Conservation (phyloP, 805 yeast genomes). For the Tetrapisispora namnaoensis region DNA sequence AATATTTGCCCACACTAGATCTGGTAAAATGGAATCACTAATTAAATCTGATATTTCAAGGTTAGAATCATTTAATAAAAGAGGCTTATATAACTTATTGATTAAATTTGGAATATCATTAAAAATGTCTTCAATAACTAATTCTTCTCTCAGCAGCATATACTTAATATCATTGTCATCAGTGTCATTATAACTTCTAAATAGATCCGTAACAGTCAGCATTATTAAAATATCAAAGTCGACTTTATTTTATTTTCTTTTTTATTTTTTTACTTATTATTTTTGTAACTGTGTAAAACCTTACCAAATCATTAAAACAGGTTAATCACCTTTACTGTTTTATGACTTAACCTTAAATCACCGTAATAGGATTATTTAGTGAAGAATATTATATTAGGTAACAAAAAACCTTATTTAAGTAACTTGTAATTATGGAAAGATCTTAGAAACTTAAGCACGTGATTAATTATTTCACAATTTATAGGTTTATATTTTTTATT, state of each 20-base stretch:
- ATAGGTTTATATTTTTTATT: too few species aligned
- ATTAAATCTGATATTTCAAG: conserved; percentile 33
- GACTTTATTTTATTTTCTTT: neutral
- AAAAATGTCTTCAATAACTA: conserved; percentile 66
- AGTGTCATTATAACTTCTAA: conserved; percentile 13
- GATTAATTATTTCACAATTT: too few species aligned
- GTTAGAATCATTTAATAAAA: conserved; percentile 39
- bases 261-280: too few species aligned
- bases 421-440: too few species aligned
- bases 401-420: too few species aligned
- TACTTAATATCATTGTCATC: conserved; percentile 23
- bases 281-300: too few species aligned
- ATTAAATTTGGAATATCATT: conserved; percentile 53
- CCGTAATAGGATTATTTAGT: too few species aligned
- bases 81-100: conserved; percentile 34
- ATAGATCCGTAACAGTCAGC: conserved; percentile 6
- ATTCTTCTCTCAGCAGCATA: conserved; percentile 78
- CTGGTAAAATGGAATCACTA: conserved; percentile 40
- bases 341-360: too few species aligned
- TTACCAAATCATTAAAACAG: too few species aligned
- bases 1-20: conserved; percentile 31
- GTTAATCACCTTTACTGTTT: too few species aligned
- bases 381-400: too few species aligned
- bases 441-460: too few species aligned
- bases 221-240: neutral